Evolutionary conservation across 306 rosid species (phyloP), one percentile per base, ranked within the genome.

Genomic region (Rosa multiflora): DNA sequence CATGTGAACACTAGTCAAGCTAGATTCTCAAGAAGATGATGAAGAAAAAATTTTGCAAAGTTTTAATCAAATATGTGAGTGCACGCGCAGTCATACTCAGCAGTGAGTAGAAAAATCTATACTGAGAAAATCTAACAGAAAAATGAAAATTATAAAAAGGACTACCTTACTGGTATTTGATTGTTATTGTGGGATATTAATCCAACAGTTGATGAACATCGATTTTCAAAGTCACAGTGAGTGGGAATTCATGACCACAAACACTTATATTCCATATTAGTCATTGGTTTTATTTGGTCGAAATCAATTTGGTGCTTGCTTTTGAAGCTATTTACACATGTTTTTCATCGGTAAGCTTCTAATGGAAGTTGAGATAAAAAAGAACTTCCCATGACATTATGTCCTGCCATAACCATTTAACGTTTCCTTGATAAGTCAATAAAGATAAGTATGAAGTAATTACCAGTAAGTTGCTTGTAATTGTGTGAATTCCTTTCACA

Each of bases 341-440:
- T 32, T 15, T 9, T 49, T 18, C 72, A 17, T 75, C 74, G 64
- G 48, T 56, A 79, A 61, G 69, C 40, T 76, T 77, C 76, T 58
- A 20, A 10, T 73, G 42, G 58, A 71, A 32, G 21, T 55, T 71
- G 35, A 73, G 64, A 85, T 62, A 73, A 63, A 79, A 70, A 55
- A 63, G 66, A 52, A 20, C 47, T 78, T 58, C 44, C 20, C 26
- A 40, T 17, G 48, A 6, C 10, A 67, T 8, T 35, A 17, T 18
- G 17, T 67, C 72, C 21, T 10, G 37, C 48, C 40, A 67, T 64
- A 73, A 37, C 32, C 35, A 56, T 58, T 42, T 42, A 59, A 37
- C 46, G 4, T 67, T 10, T 42, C 8, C 23, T 67, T 67, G 72
- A 42, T 67, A 20, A 42, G 46, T 32, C 8, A 13, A 29, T 14